phyloP scores from a whole-genome alignment of 495 filamentous ascomycete genomes.

The Cudoniella acicularis region DNA sequence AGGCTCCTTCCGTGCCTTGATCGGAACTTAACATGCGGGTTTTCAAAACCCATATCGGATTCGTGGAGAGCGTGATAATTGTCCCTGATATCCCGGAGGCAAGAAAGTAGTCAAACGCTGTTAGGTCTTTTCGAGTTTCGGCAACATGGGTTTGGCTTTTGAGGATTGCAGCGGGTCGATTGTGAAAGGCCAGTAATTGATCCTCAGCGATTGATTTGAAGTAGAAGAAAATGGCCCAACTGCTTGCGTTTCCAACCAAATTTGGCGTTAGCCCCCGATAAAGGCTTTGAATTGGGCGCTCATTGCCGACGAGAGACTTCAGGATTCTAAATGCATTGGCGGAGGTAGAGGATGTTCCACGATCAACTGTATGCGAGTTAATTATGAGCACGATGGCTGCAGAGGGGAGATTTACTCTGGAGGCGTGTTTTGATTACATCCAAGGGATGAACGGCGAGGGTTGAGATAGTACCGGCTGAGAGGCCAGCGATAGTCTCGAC shows the following conservation, averaged over 20 bases:
- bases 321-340: slow-evolving; percentile 41
- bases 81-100: slow-evolving; percentile 74
- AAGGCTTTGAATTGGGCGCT: slow-evolving; percentile 55
- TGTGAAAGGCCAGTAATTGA: slow-evolving; percentile 20
- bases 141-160: background rate
- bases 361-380: slow-evolving; percentile 20
- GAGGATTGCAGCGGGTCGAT: background rate
- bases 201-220: slow-evolving; percentile 48
- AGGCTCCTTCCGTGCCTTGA: slow-evolving; percentile 68
- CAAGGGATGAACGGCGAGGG: slow-evolving; percentile 78
- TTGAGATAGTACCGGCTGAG: slow-evolving; percentile 79
- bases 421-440: slow-evolving; percentile 95
- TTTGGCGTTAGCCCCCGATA: slow-evolving; percentile 91
- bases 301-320: slow-evolving; percentile 36
- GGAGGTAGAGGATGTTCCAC: slow-evolving; percentile 25
- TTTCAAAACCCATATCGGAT: slow-evolving; percentile 98
- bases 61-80: slow-evolving; percentile 76
- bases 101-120: slow-evolving; percentile 77
- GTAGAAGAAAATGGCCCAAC: slow-evolving; percentile 91
- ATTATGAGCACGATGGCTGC: background rate
- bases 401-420: slow-evolving; percentile 56
- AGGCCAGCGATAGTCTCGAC: slow-evolving; percentile 91
- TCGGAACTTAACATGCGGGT: slow-evolving; percentile 93
- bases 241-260: slow-evolving; percentile 81
- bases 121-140: slow-evolving; percentile 3